Evolutionary conservation across 2,329 filamentous ascomycete genomes (phyloP).

Genomic region (Hirsutella minnesotensis): DNA sequence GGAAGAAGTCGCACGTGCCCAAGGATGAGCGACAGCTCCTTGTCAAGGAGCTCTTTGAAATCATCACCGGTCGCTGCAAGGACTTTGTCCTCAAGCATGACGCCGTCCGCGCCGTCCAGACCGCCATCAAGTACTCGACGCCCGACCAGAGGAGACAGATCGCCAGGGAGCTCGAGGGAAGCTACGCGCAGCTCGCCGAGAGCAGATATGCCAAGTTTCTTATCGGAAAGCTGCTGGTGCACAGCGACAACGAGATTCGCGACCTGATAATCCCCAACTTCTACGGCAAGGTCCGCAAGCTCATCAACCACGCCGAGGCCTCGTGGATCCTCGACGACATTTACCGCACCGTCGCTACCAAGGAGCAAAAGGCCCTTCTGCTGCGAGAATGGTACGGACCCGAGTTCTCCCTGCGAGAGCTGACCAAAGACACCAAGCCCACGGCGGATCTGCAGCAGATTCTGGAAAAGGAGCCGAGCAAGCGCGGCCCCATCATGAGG

Average conservation of each 20-base stretch:
- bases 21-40: slow-evolving; percentile 79
- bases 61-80: slow-evolving; percentile 82
- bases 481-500: slow-evolving; percentile 77
- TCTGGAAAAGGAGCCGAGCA: slow-evolving; percentile 66
- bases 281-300: slow-evolving; percentile 80
- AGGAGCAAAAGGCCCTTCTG: slow-evolving; percentile 72
- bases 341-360: slow-evolving; percentile 78
- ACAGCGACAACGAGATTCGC: slow-evolving; percentile 76
- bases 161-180: slow-evolving; percentile 72
- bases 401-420: slow-evolving; percentile 74
- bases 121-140: slow-evolving; percentile 90
- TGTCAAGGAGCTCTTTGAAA: slow-evolving; percentile 78
- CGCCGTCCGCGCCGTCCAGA: slow-evolving; percentile 91
- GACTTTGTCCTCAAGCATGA: slow-evolving; percentile 99
- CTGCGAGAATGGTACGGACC: slow-evolving; percentile 94
- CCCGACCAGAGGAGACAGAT: slow-evolving; percentile 77
- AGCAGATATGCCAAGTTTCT: slow-evolving; percentile 97
- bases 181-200: slow-evolving; percentile 76
- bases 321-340: slow-evolving; percentile 98
- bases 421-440: slow-evolving; percentile 39
- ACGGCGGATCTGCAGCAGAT: slow-evolving; percentile 63
- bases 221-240: slow-evolving; percentile 89
- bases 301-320: slow-evolving; percentile 93
- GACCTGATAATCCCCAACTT: slow-evolving; percentile 89
- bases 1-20: slow-evolving; percentile 86